A percentile compares a stretch with the other conserved stretches of the same genome.
These are phyloP conservation scores for Hydnomerulius pinastri DNA, from an alignment of 768 basidiomycete species.

Conservation along the genomic window DNA sequence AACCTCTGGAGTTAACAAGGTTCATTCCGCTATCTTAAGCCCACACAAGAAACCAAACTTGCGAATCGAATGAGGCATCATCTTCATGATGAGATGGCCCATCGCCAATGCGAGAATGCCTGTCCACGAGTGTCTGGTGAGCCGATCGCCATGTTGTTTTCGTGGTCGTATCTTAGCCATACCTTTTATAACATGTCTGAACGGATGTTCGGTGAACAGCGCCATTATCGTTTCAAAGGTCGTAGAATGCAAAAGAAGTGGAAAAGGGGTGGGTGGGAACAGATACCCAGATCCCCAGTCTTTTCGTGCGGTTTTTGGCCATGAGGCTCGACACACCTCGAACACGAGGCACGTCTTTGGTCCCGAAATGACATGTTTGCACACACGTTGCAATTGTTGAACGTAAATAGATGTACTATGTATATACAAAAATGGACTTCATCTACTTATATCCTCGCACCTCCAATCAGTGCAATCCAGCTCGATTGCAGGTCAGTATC, in stretches of 20 bases:
- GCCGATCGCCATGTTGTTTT: background rate
- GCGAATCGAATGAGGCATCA: constrained; percentile 41
- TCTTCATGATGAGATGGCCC: constrained; percentile 53
- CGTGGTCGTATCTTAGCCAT: background rate
- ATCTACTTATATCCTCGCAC: background rate
- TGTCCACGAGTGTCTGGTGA: constrained; percentile 27
- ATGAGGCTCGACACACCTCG: constrained; percentile 17
- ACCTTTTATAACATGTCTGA: constrained; percentile 36
- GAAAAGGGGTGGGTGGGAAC: constrained; percentile 32
- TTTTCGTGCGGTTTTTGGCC: constrained; percentile 19
- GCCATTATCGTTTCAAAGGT: constrained; percentile 27
- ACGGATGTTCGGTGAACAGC: constrained; percentile 33
- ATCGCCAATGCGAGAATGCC: constrained; percentile 48
- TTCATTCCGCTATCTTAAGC: constrained; percentile 11
- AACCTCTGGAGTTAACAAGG: constrained; percentile 44
- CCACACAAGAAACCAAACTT: constrained; percentile 21
- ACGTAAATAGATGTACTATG: constrained; percentile 18
- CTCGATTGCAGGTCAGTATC: background rate
- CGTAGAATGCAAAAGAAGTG: constrained; percentile 13
- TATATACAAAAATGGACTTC: constrained; percentile 4
- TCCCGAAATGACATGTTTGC: background rate
- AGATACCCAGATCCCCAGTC: background rate
- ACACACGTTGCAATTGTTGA: constrained; percentile 7
- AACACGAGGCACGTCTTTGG: constrained; percentile 30
- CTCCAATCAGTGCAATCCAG: background rate